Base-by-base conservation (phyloP, 345 rosid genomes). In the Acer saccharum region DNA sequence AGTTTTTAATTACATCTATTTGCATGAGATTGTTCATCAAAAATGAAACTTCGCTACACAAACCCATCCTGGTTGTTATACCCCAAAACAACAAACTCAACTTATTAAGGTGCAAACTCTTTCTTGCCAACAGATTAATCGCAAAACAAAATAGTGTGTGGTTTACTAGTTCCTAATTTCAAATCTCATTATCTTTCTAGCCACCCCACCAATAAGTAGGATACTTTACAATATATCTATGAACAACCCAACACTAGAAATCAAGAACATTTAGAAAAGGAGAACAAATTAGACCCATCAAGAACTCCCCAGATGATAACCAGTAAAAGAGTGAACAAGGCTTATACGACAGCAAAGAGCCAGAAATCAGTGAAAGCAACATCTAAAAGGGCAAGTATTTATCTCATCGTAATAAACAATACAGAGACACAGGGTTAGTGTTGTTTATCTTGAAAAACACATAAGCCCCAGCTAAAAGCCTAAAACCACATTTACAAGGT, bases 381-480 rank as follows among this genome's bases (percentile, higher is more conserved):
- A 62, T 63, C 77, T 63, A 64, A 74, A 39, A 44, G 18, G 17
- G 61, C 41, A 74, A 46, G 77, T 44, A 46, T 60, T 18, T 39
- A 20, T 55, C 21, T 39, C 50, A 58, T 12, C 54, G 10, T 72
- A n/a, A 18, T 18, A 60, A 46, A 54, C 58, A 54, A 54, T 54
- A 54, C 69, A 43, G 27, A 68, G 27, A 10, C 6, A 41, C 12
- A 46, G 67, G 4, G 67, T 27, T 14, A 64, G 43, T 25, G 67
- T 29, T 23, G 10, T 44, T 67, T 2, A 67, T 41, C 17, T 7
- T 20, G 35, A 50, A 67, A 44, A 41, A 35, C 21, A 13, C 70
- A 67, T 8, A 29, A 29, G 43, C 44, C 41, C 44, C 68, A 27
- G 20, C 43, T 9, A 8, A 17, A 14, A 65, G n/a, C 69, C 39